Conservation (phyloP, 2,329 filamentous ascomycete species). For the Ceratocystis harringtonii region DNA sequence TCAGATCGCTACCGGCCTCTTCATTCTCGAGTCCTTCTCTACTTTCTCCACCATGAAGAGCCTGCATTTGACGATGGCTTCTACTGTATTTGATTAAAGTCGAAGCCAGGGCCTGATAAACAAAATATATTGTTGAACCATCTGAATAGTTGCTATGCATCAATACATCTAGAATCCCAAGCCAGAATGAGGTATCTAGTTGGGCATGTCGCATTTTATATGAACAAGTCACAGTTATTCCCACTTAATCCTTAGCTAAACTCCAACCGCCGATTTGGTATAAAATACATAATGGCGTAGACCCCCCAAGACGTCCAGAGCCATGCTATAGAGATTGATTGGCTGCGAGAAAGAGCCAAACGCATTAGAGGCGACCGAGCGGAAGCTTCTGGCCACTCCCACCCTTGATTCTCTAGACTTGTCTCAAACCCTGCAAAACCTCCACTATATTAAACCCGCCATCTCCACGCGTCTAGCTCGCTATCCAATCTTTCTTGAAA, state of each 20-base stretch:
- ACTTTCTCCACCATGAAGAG: too few species aligned
- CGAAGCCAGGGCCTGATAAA: too few species aligned
- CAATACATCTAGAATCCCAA: too few species aligned
- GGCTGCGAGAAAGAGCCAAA: constrained; percentile 69
- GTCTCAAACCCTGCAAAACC: constrained; percentile 25
- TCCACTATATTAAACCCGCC: constrained; percentile 38
- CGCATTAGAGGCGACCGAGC: constrained; percentile 63
- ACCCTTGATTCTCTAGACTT: constrained; percentile 51
- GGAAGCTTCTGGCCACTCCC: constrained; percentile 57
- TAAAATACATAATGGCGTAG: constrained; percentile 32
- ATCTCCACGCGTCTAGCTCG: constrained; percentile 50
- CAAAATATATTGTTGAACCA: too few species aligned
- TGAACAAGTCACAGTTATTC: neutral
- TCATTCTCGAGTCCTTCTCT: too few species aligned
- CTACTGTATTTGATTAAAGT: too few species aligned
- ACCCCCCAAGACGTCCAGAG: constrained; percentile 62
- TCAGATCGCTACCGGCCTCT: too few species aligned
- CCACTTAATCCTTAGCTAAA: neutral
- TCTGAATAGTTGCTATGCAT: too few species aligned
- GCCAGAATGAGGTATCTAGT: too few species aligned
- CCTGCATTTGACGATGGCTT: too few species aligned
- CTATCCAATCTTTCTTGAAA: constrained; percentile 51
- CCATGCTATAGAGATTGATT: constrained; percentile 71
- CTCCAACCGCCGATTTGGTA: neutral
- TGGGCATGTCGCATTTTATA: too few species aligned